A percentile compares a stretch with the other conserved stretches of the same genome.
Conservation (phyloP, 495 filamentous ascomycete species). For the Hypoxylon rickii region DNA sequence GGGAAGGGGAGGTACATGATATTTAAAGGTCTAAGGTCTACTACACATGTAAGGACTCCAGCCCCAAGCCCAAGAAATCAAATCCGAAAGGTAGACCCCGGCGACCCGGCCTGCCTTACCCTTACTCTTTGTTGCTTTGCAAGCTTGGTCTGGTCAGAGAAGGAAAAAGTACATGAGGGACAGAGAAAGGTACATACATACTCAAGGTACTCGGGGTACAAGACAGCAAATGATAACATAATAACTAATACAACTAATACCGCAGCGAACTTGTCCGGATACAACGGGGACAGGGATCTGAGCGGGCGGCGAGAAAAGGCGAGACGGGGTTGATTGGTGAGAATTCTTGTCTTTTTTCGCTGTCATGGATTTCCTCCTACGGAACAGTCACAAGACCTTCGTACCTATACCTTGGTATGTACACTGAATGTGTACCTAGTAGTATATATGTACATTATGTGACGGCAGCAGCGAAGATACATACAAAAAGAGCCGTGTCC, state of each 20-base stretch:
- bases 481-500: too few relatives aligned
- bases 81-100: background rate
- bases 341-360: background rate
- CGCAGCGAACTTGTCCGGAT: constrained; percentile 29
- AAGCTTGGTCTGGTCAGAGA: too few relatives aligned
- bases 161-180: background rate
- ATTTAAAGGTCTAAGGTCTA: constrained; percentile 10
- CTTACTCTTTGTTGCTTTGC: too few relatives aligned
- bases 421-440: background rate
- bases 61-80: too few relatives aligned
- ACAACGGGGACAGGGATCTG: constrained; percentile 34
- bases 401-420: too few relatives aligned
- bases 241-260: too few relatives aligned
- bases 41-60: background rate
- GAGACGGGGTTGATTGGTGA: constrained; percentile 22
- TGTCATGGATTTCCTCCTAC: constrained; percentile 22
- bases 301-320: constrained; percentile 3
- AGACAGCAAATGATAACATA: too few relatives aligned
- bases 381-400: background rate
- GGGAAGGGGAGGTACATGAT: constrained; percentile 31
- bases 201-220: too few relatives aligned
- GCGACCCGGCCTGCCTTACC: too few relatives aligned
- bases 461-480: too few relatives aligned
- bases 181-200: background rate
- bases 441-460: background rate